Evolutionary conservation across 768 basidiomycete species (phyloP), one percentile per base, ranked within the genome.

Genomic region (Hortiboletus flavorubellus): DNA sequence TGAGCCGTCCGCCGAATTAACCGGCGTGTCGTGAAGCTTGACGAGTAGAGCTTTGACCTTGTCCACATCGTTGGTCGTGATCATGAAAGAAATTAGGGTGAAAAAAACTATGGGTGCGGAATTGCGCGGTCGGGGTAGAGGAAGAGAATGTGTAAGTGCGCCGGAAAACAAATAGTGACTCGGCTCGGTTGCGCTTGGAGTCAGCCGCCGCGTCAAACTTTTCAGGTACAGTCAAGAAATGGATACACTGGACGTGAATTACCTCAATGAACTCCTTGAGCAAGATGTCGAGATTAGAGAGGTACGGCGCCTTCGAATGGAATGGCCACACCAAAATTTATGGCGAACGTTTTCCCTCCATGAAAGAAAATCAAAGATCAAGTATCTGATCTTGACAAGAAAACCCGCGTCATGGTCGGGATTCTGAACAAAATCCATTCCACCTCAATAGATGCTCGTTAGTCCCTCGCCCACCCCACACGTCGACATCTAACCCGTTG

Each of bases 341-440:
- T 46, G 18, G 40, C 43, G 26, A 48, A 59, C 7, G n/a, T 40
- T 40, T 52, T 45, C 48, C 40, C 45, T 26, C 35, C 26, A 55
- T 53, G 44, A 33, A 68, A 93, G 91, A 89, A 83, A 85, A 87
- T 93, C 72, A 87, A 82, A 63, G 88, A 89, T 30, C 83, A 87
- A 68, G 85, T 87, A 38, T 78, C 77, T 26, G 82, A 85, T 63
- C 75, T 92, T 2, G 90, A 92, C 70, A 91, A 86, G 72, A 87
- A 85, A 66, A 77, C 83, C 8, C 80, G 91, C 16, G 77, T 77
- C 4, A 84, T 91, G 76, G 75, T 80, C n/a, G 88, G 87, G n/a
- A 67, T 83, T 40, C 75, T 93, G 51, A 91, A 88, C 74, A 87
- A 82, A 61, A 83, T 92, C 12, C 91, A 93, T 64, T 89, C 88